Base-by-base conservation (phyloP, 1,284 basidiomycete species). In the Cryptococcus sp. region DNA sequence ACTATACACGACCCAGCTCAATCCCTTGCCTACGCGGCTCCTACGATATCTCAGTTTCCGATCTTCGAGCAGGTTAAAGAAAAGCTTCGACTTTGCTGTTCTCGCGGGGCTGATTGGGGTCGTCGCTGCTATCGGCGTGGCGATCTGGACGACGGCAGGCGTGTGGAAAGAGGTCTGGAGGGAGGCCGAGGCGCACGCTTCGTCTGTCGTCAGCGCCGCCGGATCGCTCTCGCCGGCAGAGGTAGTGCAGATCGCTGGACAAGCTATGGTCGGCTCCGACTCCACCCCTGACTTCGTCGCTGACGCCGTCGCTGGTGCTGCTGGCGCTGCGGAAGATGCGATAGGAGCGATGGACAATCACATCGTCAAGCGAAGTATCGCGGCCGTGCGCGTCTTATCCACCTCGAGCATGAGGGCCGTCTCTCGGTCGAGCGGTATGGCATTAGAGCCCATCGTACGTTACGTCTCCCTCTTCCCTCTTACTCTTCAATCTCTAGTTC, bases 381-480 rank as follows among this genome's bases (percentile, higher is more conserved):
- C 16, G 11, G 46, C 54, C n/a, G 39, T 40, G 23, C 46, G 42
- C 41, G 39, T 35, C 13, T 35, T 20, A 11, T 30, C 25, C 2
- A 25, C 45, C 10, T 22, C 35, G 23, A 25, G 17, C 48, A 15
- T 46, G 49, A 41, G 27, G 61, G 63, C 4, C 70, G 71, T 0
- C 46, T 76, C 15, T 62, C 71, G 50, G 73, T 71, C 19, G 42
- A 75, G 50, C 73, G 75, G 22, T 50, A 69, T 63, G 50, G n/a
- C 16, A 22, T 20, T 19, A 11, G 10, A 5, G 22, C 13, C 38
- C 25, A 23, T 25, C 42, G 22, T 38, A 19, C 46, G 27, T 40
- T 23, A 30, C 17, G 5, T 25, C n/a, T 46, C n/a, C 25, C 6
- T 6, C n/a, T n/a, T n/a, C n/a, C n/a, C n/a, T n/a, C n/a, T n/a